These are phyloP conservation scores for Musa itinerans DNA, from an alignment of 176 grass and related monocot species.

Conservation along the genomic window DNA sequence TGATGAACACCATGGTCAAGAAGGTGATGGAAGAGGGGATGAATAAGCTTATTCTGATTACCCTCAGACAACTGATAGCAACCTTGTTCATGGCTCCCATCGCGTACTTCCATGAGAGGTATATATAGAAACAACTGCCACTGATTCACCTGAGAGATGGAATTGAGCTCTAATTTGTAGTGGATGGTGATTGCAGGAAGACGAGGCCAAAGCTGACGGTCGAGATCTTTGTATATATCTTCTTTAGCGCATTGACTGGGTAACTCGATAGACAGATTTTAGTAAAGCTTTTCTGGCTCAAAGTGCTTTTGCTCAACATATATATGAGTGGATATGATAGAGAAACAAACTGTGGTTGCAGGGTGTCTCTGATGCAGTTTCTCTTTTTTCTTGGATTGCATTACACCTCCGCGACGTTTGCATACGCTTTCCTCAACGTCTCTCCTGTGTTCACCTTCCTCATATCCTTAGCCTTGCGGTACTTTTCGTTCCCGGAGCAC, in stretches of 20 bases:
- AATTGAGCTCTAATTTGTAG: background rate
- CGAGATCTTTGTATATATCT: constrained; percentile 46
- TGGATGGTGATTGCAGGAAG: constrained; percentile 25
- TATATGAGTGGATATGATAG: background rate
- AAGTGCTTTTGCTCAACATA: background rate
- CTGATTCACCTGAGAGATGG: background rate
- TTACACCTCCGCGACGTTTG: constrained; percentile 77
- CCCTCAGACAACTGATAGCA: constrained; percentile 51
- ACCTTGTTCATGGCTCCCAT: constrained; percentile 56
- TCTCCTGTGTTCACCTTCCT: constrained; percentile 76
- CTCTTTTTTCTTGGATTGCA: constrained; percentile 65
- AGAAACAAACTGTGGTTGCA: background rate
- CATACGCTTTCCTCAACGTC: constrained; percentile 85
- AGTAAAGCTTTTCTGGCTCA: background rate
- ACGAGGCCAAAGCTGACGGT: constrained; percentile 44
- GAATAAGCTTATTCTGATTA: constrained; percentile 54
- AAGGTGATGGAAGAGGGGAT: constrained; percentile 58
- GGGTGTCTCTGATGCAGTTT: constrained; percentile 73
- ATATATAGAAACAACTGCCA: background rate
- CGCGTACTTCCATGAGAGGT: constrained; percentile 32
- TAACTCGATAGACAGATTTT: background rate
- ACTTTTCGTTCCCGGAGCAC: background rate
- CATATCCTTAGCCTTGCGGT: constrained; percentile 53
- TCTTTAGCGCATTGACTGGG: constrained; percentile 46
- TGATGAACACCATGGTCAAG: constrained; percentile 58